Percentiles rank a stretch among this genome's conserved stretches.
Conservation (phyloP, 2,329 filamentous ascomycete genomes). For the Hymenoscyphus scutula region DNA sequence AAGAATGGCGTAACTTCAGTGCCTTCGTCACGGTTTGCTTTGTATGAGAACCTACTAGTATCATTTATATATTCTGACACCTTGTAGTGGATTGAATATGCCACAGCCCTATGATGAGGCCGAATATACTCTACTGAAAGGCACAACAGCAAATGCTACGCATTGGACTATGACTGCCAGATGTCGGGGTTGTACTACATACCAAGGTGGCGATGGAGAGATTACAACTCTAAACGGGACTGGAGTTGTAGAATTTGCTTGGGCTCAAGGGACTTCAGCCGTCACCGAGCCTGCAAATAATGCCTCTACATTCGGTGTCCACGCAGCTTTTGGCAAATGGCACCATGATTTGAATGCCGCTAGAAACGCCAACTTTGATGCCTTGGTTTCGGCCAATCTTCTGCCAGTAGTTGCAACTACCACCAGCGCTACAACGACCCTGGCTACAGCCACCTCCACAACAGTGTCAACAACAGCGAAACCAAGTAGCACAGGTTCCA, state of each 20-base stretch:
- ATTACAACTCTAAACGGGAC: constrained; percentile 20
- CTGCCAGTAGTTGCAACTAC: constrained; percentile 5
- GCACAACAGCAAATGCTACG: constrained; percentile 20
- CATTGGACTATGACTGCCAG: constrained; percentile 24
- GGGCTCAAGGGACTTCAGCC: constrained; percentile 20
- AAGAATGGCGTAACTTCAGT: constrained; percentile 16
- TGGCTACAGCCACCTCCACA: constrained; percentile 1
- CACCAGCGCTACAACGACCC: constrained; percentile 1
- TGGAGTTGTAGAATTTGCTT: constrained; percentile 21
- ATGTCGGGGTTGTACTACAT: constrained; percentile 24
- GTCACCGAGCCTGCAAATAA: constrained; percentile 22
- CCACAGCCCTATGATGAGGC: constrained; percentile 21
- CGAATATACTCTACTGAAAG: constrained; percentile 19
- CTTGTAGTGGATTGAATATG: constrained; percentile 18
- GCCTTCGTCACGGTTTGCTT: constrained; percentile 19
- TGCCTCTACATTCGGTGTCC: constrained; percentile 21
- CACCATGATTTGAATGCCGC: constrained; percentile 26
- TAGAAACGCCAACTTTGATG: constrained; percentile 20
- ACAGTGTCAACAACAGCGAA: constrained; percentile 6
- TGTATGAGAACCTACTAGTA: constrained; percentile 9
- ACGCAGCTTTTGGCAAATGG: constrained; percentile 22
- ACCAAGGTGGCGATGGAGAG: constrained; percentile 19
- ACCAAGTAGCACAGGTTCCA: constrained; percentile 5
- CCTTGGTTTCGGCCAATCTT: constrained; percentile 21
- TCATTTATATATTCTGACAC: constrained; percentile 11